Evolutionary conservation across 495 filamentous ascomycete genomes (phyloP), one percentile per base, ranked within the genome.

Genomic region (Aspergillus bridgeri): DNA sequence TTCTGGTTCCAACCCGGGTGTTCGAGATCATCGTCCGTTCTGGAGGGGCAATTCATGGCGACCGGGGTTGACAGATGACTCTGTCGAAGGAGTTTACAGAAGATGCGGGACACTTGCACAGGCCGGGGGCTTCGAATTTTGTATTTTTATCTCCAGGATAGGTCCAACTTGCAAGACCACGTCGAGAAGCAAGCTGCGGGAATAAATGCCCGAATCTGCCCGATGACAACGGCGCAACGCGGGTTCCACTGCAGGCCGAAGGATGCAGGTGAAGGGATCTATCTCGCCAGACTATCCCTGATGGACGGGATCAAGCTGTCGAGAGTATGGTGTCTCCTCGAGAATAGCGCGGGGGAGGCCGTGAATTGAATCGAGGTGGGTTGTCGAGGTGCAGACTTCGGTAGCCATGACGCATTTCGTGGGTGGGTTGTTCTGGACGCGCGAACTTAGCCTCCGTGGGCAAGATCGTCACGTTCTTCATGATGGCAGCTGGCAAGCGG

Each of bases 1-100:
- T 75, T 86, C 64, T 87, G 84, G 65, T 86, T 88, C 77, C 80
- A 84, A 48, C 68, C 75, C 15, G 77, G 81, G 53, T 82, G 75
- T 8, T 75, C 70, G 22, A 79, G 66, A 17, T 77, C 78, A 51
- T 87, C 82, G 51, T 87, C 84, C n/a, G 74, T 84, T 55, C 83
- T 71, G 15, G 84, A 87, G 24, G 83, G 84, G 67, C 83, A 83
- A 62, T 86, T 88, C 84, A 87, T 88, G 63, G 54, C 67, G 63
- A 6, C 47, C 29, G 27, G 43, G 25, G 25, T n/a, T 27, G 20
- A 38, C 24, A 19, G 47, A 53, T 53, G 45, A 38, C 21, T 20
- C 25, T 20, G 18, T 20, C 19, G 45, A n/a, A 20, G 33, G 45
- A 44, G 7, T 17, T 43, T 54, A 13, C 9, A 38, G 7, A 13